phyloP scores from a whole-genome alignment of 495 filamentous ascomycete species.

The Podospora pseudoanserina region DNA sequence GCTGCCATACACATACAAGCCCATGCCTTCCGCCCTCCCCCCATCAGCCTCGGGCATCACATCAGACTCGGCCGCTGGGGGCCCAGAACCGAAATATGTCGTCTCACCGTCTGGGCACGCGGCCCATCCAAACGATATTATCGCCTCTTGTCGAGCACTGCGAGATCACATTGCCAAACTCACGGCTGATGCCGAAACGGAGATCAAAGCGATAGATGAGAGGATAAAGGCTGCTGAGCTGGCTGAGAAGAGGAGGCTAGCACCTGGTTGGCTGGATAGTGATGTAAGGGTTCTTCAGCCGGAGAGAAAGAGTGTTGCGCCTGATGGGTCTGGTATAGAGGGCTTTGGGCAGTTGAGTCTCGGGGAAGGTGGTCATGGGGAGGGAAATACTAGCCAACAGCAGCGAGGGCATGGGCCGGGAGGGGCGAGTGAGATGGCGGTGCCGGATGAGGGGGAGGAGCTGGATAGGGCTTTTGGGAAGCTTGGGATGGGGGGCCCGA shows the following conservation, averaged over 20 bases:
- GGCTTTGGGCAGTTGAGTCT: not conserved
- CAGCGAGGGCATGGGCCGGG: slow-evolving; percentile 30
- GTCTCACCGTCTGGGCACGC: slow-evolving; percentile 70
- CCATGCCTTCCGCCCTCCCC: slow-evolving; percentile 79
- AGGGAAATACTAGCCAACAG: slow-evolving; percentile 29
- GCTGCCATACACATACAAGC: slow-evolving; percentile 91
- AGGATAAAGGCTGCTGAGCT: slow-evolving; percentile 71
- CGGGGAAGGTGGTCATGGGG: not conserved
- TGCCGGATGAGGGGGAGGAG: slow-evolving; percentile 65
- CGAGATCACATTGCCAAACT: slow-evolving; percentile 67
- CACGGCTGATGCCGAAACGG: slow-evolving; percentile 57
- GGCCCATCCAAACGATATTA: slow-evolving; percentile 76
- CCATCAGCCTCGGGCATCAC: slow-evolving; percentile 62
- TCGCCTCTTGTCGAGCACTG: slow-evolving; percentile 71
- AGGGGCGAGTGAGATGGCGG: slow-evolving; percentile 46
- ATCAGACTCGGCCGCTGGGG: slow-evolving; percentile 18
- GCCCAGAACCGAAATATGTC: slow-evolving; percentile 60
- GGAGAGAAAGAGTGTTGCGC: slow-evolving; percentile 38
- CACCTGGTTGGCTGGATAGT: slow-evolving; percentile 92
- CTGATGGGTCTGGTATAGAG: not conserved
- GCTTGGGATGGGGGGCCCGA: slow-evolving; percentile 38
- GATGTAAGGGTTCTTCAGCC: slow-evolving; percentile 82
- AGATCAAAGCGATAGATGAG: slow-evolving; percentile 68
- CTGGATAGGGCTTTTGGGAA: slow-evolving; percentile 87
- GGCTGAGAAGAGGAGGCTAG: slow-evolving; percentile 85